A percentile compares a stretch with the other conserved stretches of the same genome.
Conservation (phyloP, 2,329 filamentous ascomycete species). For the Penicillium sp. region DNA sequence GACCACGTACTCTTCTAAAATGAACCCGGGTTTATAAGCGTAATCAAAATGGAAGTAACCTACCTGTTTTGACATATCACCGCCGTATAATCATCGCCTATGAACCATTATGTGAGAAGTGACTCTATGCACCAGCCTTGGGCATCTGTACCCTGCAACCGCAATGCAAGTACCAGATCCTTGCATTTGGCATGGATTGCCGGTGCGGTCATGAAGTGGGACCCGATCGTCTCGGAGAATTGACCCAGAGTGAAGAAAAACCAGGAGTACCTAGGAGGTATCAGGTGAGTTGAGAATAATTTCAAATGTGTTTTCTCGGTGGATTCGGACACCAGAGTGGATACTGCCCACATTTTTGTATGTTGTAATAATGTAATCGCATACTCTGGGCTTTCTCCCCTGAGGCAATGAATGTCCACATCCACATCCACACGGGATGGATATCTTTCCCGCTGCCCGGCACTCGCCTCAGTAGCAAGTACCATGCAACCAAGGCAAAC, state of each 20-base stretch:
- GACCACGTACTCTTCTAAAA: not conserved
- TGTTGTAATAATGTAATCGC: not conserved
- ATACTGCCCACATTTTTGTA: not conserved
- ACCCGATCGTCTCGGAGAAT: slow-evolving; percentile 4
- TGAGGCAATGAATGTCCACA: slow-evolving; percentile 12
- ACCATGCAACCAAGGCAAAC: not conserved
- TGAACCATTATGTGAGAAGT: not conserved
- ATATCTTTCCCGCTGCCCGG: slow-evolving; percentile 13
- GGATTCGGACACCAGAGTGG: slow-evolving; percentile 13
- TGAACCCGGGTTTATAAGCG: not conserved
- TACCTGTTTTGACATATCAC: not conserved
- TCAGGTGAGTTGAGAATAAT: slow-evolving; percentile 4
- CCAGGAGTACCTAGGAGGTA: not conserved
- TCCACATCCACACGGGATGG: slow-evolving; percentile 18
- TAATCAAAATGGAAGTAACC: not conserved
- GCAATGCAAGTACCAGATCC: not conserved
- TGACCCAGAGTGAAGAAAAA: slow-evolving; percentile 2
- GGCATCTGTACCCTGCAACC: not conserved
- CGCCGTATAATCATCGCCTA: not conserved
- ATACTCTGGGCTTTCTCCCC: not conserved
- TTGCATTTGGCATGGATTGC: not conserved
- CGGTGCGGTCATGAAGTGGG: not conserved
- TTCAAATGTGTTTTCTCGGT: slow-evolving; percentile 2
- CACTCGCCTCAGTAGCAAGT: no score
- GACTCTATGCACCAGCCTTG: not conserved